Evolutionary conservation across 2,329 filamentous ascomycete species (phyloP).

Genomic region (Aspergillus nomiae): DNA sequence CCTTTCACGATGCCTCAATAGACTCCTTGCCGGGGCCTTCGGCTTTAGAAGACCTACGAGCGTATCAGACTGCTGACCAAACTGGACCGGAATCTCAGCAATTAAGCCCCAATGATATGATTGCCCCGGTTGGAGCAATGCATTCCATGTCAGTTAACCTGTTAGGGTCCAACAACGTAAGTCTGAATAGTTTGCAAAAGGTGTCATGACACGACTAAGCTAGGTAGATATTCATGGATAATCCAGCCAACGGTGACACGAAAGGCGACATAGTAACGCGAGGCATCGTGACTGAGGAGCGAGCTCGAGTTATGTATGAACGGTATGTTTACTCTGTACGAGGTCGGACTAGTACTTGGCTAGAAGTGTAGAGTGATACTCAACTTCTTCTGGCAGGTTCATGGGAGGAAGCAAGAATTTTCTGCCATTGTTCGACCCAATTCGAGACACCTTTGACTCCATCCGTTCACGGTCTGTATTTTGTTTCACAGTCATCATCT

Average conservation of each 20-base stretch:
- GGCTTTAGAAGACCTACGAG: slow-evolving; percentile 14
- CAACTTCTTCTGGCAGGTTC: slow-evolving; percentile 23
- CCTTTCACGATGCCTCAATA: slow-evolving; percentile 22
- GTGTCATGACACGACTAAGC: neutral
- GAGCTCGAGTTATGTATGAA: slow-evolving; percentile 37
- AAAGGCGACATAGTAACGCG: slow-evolving; percentile 34
- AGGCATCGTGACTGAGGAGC: slow-evolving; percentile 36
- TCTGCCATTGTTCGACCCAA: slow-evolving; percentile 36
- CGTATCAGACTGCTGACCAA: slow-evolving; percentile 28
- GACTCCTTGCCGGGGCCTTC: slow-evolving; percentile 24
- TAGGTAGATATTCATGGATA: slow-evolving; percentile 35
- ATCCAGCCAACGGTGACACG: slow-evolving; percentile 28
- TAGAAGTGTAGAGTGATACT: no score
- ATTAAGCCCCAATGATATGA: slow-evolving; percentile 39
- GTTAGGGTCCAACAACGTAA: slow-evolving; percentile 30
- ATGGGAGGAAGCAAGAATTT: slow-evolving; percentile 37
- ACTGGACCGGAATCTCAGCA: slow-evolving; percentile 35
- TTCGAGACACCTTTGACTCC: slow-evolving; percentile 40
- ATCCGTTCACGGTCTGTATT: slow-evolving; percentile 38
- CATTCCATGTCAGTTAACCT: slow-evolving; percentile 42
- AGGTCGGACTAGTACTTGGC: no score
- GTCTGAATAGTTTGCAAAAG: neutral
- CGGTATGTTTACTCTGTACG: slow-evolving; percentile 23
- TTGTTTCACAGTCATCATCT: slow-evolving; percentile 39
- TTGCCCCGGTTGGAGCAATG: slow-evolving; percentile 36